A percentile compares a stretch with the other conserved stretches of the same genome.
phyloP scores from a whole-genome alignment of 768 basidiomycete species.

The Boletales sp. region DNA sequence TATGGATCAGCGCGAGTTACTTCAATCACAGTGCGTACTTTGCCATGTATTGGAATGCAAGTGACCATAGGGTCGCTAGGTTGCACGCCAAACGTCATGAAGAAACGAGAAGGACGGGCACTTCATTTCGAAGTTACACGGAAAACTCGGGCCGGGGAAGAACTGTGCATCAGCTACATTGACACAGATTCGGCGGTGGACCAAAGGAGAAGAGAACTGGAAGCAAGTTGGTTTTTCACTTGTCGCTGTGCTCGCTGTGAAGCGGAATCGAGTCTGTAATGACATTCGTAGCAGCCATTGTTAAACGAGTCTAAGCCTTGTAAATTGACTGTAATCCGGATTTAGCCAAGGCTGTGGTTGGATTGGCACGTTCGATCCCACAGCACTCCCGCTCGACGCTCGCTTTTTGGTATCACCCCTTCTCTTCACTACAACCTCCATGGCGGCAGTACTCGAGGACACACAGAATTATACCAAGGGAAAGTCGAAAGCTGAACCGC shows the following conservation, averaged over 20 bases:
- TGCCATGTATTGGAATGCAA: background rate
- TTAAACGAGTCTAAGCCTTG: too few species aligned
- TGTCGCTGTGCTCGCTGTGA: conserved; percentile 49
- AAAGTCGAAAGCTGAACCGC: conserved; percentile 22
- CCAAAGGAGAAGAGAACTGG: conserved; percentile 40
- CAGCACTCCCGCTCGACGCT: conserved; percentile 3
- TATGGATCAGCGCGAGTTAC: conserved; percentile 59
- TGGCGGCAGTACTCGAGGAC: conserved; percentile 18
- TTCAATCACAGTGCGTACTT: conserved; percentile 61
- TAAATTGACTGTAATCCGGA: background rate
- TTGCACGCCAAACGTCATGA: conserved; percentile 51
- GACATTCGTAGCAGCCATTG: too few species aligned
- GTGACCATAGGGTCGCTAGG: conserved; percentile 31
- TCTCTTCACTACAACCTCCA: conserved; percentile 13
- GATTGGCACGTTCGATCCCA: conserved; percentile 15
- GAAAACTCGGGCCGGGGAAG: conserved; percentile 45
- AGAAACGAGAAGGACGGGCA: conserved; percentile 40
- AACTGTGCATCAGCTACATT: conserved; percentile 58
- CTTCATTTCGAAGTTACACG: conserved; percentile 46
- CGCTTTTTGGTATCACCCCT: background rate
- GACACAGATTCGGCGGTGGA: conserved; percentile 30
- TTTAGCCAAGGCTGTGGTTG: background rate
- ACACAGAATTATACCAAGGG: conserved; percentile 18
- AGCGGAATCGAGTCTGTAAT: conserved; percentile 9
- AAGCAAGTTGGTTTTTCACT: conserved; percentile 54